Conservation (phyloP, 2,329 filamentous ascomycete species). For the Aspergillus sp. region DNA sequence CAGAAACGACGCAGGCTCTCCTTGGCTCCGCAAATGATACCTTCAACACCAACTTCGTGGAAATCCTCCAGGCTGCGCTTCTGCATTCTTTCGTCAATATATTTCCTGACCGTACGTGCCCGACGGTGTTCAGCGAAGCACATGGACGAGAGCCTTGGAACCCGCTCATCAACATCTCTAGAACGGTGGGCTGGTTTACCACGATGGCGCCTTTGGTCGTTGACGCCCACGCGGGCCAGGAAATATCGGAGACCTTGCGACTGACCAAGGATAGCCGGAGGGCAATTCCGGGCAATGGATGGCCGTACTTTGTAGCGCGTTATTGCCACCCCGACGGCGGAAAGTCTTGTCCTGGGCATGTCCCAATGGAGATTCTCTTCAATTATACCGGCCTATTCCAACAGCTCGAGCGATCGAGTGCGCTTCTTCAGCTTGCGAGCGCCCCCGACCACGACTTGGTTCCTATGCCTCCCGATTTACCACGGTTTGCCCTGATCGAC, state of each 20-base stretch:
- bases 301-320: conserved; percentile 2
- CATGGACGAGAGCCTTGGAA: conserved; percentile 15
- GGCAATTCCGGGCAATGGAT: conserved; percentile 3
- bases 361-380: conserved; percentile 23
- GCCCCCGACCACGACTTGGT: neutral
- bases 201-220: conserved; percentile 5
- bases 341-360: neutral
- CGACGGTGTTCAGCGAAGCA: conserved; percentile 8
- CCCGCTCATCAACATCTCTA: conserved; percentile 5
- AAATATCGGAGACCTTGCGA: neutral
- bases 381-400: conserved; percentile 25
- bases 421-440: conserved; percentile 4
- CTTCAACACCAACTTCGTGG: neutral
- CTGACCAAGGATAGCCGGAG: neutral
- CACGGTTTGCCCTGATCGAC: neutral
- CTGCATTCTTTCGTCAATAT: conserved; percentile 4
- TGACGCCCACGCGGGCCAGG: neutral
- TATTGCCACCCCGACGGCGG: neutral
- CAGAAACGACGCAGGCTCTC: neutral
- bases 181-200: conserved; percentile 17
- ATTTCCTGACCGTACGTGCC: conserved; percentile 3
- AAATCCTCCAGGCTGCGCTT: conserved; percentile 10
- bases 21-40: conserved; percentile 5
- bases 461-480: neutral
- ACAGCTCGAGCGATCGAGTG: conserved; percentile 14